Base-by-base conservation (phyloP, 1,139 yeast genomes). In the Kodamaea fungicola region DNA sequence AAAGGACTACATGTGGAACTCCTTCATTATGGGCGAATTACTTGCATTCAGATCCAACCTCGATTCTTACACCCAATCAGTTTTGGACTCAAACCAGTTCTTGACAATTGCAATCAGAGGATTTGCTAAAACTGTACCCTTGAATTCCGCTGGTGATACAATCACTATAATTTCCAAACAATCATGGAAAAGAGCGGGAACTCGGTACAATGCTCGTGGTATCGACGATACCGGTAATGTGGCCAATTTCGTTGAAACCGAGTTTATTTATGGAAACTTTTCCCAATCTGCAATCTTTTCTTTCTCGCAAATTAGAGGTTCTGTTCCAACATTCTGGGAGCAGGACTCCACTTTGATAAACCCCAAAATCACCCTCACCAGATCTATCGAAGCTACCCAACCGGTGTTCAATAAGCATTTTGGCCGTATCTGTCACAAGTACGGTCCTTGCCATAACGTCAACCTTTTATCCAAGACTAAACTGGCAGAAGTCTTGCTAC, bases 321-420 rank as follows among this genome's bases (percentile, higher is more conserved):
- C 96, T 10, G 92, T 92, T 3, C 98, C 99, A 0, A 74, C 94
- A 1, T 94, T 94, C 55, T 94, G 98, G 98, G 98, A 94, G 57
- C 99, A 94, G 58, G 97, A 90, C 52, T 80, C 95, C 1, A 83
- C 87, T 8, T 62, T 82, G 39, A 83, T 92, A 12, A 81, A 82
- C 48, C 90, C 94, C 12, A 92, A 90, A 57, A 87, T 92, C 35
- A 84, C 86, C 28, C 74, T 94, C 8, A 89, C 97, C 0, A 71
- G 98, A 50, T 86, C 96, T 1, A 62, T 76, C 22, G 97, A 89
- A 47, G 98, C 97, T 1, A 82, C 97, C 0, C 96, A 88, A 52
- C 95, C 96, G 0, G 79, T 92, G 2, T 90, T 92, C 53, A 81
- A 85, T 47, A 74, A 75, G 42, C 99, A 94, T 61, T 87, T 92